Base-by-base conservation (phyloP, 495 filamentous ascomycete genomes). In the Staphylotrichum longicolle region DNA sequence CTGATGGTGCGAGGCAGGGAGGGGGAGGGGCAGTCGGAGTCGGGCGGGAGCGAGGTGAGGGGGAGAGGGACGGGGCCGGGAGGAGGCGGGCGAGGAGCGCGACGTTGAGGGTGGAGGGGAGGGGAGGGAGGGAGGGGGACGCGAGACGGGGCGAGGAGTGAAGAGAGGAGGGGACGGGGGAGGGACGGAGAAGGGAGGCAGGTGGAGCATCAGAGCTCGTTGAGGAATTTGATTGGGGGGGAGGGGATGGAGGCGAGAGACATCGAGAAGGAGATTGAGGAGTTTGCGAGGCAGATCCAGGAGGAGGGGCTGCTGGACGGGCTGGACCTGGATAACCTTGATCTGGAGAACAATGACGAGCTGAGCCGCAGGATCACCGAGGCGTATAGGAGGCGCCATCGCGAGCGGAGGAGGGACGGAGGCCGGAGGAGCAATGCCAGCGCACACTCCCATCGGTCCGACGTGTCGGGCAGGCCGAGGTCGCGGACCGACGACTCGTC, bases 321-420 rank as follows among this genome's bases (percentile, higher is more conserved):
- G 37, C 83, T 96, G 54, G 90, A 96, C 67, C 75, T 95, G 55
- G 85, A 91, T 67, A 89, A 90, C 63, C 82, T 96, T 33, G 88
- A 89, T 63, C 78, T 88, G 4, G 75, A 75, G 50, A 88, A 86
- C 61, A 91, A 96, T 66, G 90, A 96, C 63, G 89, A 94, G 71
- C 82, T 96, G 7, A 95, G 88, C 68, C 87, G 92, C 68, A 84
- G 87, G 63, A 95, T 96, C 67, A 92, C 91, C 12, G 88, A 93
- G 66, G 91, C 91, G 12, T 96, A 93, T 69, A 78, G 88, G 54
- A 80, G 88, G 56, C 79, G 90, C 39, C 90, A 91, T 67, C 79
- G 79, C 52, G 82, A 85, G 63, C 70, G 79, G 58, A 60, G 68
- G 35, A 72, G 74, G 60, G 45, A 61, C 7, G 70, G 68, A 56